Conservation (phyloP, 1,139 yeast species). For the Blastobotrys malaysiensis region DNA sequence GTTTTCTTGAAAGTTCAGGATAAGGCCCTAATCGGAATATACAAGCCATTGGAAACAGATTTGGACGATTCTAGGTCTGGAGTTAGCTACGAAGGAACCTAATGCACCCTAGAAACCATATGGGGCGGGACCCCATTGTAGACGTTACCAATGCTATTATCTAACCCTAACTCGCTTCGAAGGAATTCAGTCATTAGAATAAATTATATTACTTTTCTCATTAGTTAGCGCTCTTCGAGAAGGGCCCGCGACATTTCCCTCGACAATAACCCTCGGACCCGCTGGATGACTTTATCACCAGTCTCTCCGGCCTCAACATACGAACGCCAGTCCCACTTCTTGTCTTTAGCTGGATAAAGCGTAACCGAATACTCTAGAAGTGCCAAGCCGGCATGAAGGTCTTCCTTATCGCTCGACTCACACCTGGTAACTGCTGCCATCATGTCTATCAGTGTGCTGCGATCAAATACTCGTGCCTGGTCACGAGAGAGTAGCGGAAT, state of each 20-base stretch:
- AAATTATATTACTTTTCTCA: background rate
- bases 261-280: conserved; percentile 20
- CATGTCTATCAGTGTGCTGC: conserved; percentile 42
- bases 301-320: conserved; percentile 9
- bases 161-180: background rate
- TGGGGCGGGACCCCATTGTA: background rate
- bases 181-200: background rate
- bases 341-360: conserved; percentile 6
- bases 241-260: conserved; percentile 23
- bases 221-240: conserved; percentile 19
- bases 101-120: background rate
- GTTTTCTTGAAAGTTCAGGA: conserved; percentile 15
- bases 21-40: conserved; percentile 18
- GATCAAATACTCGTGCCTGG: conserved; percentile 19
- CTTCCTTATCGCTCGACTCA: conserved; percentile 29
- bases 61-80: background rate
- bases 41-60: conserved; percentile 7
- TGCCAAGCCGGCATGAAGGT: conserved; percentile 12
- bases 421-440: conserved; percentile 47
- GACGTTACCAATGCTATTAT: conserved; percentile 1
- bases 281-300: conserved; percentile 12
- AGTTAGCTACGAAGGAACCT: conserved; percentile 11
- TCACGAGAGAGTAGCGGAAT: conserved; percentile 19
- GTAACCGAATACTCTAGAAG: conserved; percentile 15
- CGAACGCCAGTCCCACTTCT: conserved; percentile 11